These are phyloP conservation scores for Melampsora americana DNA, from an alignment of 1,284 basidiomycete species.

Conservation along the genomic window DNA sequence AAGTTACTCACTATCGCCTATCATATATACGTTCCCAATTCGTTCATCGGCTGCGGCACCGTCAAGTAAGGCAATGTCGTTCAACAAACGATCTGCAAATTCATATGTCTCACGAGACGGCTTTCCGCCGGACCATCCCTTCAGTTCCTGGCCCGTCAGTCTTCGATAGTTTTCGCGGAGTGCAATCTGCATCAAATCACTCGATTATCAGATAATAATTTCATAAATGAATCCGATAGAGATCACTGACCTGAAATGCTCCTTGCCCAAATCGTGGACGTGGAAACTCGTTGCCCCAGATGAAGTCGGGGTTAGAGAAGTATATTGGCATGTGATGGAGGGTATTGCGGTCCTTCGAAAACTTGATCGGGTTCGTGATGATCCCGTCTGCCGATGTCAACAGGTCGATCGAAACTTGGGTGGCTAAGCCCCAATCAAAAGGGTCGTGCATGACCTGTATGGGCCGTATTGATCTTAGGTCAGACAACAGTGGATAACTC, in stretches of 20 bases:
- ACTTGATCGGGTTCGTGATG: conserved; percentile 14
- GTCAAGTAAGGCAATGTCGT: background rate
- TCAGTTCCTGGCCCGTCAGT: conserved; percentile 18
- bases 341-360: background rate
- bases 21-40: conserved; percentile 30
- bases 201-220: background rate
- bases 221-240: background rate
- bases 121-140: conserved; percentile 39
- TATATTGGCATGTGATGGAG: conserved; percentile 17
- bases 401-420: conserved; percentile 27
- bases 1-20: conserved; percentile 31
- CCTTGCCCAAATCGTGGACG: conserved; percentile 41
- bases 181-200: conserved; percentile 20
- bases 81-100: conserved; percentile 26
- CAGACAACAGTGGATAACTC: background rate
- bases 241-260: conserved; percentile 30
- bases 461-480: background rate
- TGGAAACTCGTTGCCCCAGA: conserved; percentile 35
- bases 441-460: conserved; percentile 40
- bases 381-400: conserved; percentile 33
- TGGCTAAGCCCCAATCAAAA: conserved; percentile 41
- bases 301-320: conserved; percentile 38
- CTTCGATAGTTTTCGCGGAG: conserved; percentile 30
- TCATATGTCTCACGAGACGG: conserved; percentile 22
- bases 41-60: background rate